These are phyloP conservation scores for Polyrhizophydium stewartii DNA, from an alignment of 371 early-diverging fungal species.

Conservation along the genomic window DNA sequence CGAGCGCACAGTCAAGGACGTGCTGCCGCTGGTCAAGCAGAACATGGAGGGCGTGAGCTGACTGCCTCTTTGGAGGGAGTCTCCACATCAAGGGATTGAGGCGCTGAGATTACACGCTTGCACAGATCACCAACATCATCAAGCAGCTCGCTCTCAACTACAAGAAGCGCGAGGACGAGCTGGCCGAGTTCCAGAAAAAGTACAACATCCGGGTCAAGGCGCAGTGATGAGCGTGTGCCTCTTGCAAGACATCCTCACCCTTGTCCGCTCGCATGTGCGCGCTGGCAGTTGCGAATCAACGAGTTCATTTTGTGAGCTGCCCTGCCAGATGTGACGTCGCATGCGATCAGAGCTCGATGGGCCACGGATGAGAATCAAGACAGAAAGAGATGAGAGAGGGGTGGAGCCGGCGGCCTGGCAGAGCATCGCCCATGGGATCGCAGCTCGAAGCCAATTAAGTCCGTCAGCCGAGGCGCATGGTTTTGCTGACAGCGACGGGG, in stretches of 20 bases:
- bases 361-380: too few relatives aligned
- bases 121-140: slow-evolving; percentile 69
- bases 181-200: slow-evolving; percentile 70
- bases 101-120: neutral
- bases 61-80: neutral
- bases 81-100: neutral
- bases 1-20: slow-evolving; percentile 88
- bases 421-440: too few relatives aligned
- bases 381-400: neutral
- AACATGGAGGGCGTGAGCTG: slow-evolving; percentile 79
- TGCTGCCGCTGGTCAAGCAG: slow-evolving; percentile 80
- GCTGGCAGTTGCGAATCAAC: too few relatives aligned
- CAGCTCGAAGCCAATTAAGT: too few relatives aligned
- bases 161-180: slow-evolving; percentile 86
- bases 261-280: too few relatives aligned
- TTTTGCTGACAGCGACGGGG: neutral
- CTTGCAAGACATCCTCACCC: too few relatives aligned
- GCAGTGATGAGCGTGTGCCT: neutral
- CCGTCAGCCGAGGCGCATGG: too few relatives aligned
- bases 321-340: too few relatives aligned
- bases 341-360: too few relatives aligned
- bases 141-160: slow-evolving; percentile 69
- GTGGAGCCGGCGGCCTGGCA: neutral
- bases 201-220: slow-evolving; percentile 29
- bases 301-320: too few relatives aligned